Evolutionary conservation across 495 filamentous ascomycete species (phyloP).

Genomic region (Talaromyces nanjingensis): DNA sequence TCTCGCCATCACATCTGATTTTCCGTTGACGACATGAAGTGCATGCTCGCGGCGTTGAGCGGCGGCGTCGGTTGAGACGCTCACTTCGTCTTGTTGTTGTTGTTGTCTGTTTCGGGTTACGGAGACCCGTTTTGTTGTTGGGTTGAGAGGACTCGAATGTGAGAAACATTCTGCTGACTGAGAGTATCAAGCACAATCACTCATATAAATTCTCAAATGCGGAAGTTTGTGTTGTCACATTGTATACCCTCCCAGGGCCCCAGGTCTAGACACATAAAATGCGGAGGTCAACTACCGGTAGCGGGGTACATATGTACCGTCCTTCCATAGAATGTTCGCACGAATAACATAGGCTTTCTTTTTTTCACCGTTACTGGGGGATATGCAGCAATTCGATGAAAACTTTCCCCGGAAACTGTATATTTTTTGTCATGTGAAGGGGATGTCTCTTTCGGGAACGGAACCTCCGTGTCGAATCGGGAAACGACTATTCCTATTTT

Average conservation of each 20-base stretch:
- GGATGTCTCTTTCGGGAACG: not conserved
- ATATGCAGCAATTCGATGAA: not conserved
- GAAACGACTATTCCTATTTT: not conserved
- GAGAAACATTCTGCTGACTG: not conserved
- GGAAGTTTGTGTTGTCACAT: not conserved
- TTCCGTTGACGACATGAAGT: slow-evolving; percentile 42
- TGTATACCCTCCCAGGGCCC: not conserved
- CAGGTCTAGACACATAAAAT: not conserved
- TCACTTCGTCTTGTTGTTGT: not conserved
- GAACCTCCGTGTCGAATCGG: not conserved
- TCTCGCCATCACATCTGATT: slow-evolving; percentile 42
- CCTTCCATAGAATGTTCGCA: not conserved
- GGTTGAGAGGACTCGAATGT: slow-evolving; percentile 2
- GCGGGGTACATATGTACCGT: not conserved
- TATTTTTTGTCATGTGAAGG: not conserved
- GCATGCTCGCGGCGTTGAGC: slow-evolving; percentile 25
- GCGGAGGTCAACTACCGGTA: not conserved
- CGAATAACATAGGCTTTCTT: not conserved
- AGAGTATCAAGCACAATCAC: not conserved
- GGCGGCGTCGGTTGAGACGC: not conserved
- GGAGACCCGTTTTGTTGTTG: not conserved
- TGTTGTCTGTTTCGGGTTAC: not conserved
- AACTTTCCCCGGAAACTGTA: not conserved
- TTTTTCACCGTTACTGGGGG: not conserved
- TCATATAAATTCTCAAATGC: not conserved